phyloP scores from a whole-genome alignment of 495 filamentous ascomycete species.

The Massariosphaeria phaeospora region DNA sequence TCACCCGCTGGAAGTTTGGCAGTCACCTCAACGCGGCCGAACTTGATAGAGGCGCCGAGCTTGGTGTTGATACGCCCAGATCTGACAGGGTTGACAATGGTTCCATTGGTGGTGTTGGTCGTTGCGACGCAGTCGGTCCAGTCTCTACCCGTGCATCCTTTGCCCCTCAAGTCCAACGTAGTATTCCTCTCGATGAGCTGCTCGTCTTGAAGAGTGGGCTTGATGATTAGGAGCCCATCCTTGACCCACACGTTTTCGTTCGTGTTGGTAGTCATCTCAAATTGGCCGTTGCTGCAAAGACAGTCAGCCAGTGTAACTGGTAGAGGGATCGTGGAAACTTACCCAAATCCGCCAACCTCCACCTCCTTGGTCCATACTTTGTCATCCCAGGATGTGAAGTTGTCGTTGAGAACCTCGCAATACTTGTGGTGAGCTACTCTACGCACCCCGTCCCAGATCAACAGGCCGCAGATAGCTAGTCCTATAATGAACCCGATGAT shows the following conservation, averaged over 20 bases:
- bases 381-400: conserved; percentile 58
- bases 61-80: conserved; percentile 74
- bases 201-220: conserved; percentile 68
- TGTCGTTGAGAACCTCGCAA: conserved; percentile 65
- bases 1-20: conserved; percentile 71
- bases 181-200: conserved; percentile 57
- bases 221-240: conserved; percentile 65
- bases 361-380: conserved; percentile 72
- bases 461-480: conserved; percentile 57
- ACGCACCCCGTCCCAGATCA: conserved; percentile 65
- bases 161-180: conserved; percentile 59
- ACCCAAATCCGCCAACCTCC: conserved; percentile 81
- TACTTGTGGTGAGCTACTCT: conserved; percentile 70
- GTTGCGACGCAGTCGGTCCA: conserved; percentile 55
- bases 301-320: conserved; percentile 17
- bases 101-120: conserved; percentile 65
- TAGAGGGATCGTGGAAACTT: conserved; percentile 32
- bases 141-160: conserved; percentile 59
- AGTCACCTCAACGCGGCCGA: conserved; percentile 73
- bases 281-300: conserved; percentile 66
- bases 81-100: conserved; percentile 71
- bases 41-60: conserved; percentile 65
- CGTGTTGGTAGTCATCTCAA: conserved; percentile 64
- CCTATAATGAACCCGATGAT: conserved; percentile 63
- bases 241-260: conserved; percentile 70